phyloP scores from a whole-genome alignment of 441 rosid genomes.

The Omphalea diandra region DNA sequence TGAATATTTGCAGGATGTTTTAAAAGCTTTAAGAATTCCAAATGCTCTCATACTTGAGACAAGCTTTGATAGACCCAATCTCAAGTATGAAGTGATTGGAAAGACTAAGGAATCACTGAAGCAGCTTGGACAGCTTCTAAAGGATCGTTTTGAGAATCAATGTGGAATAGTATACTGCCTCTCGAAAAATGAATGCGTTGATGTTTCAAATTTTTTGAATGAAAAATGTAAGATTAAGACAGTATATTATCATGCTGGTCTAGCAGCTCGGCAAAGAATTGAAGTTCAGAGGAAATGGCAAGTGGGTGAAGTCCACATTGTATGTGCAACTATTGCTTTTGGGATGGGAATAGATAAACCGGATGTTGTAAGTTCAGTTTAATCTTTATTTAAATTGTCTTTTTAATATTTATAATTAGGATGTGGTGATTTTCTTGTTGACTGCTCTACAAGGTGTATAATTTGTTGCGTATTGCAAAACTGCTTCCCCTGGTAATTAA shows the following conservation, averaged over 20 bases:
- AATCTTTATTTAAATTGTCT: slow-evolving; percentile 10
- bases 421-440: slow-evolving; percentile 12
- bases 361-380: slow-evolving; percentile 68
- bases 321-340: slow-evolving; percentile 93
- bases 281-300: slow-evolving; percentile 91
- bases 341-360: slow-evolving; percentile 99
- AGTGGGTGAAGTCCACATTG: slow-evolving; percentile 72
- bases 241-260: slow-evolving; percentile 87
- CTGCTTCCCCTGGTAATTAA: slow-evolving; percentile 8
- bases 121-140: slow-evolving; percentile 79
- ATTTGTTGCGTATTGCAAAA: background rate
- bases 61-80: slow-evolving; percentile 94
- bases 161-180: slow-evolving; percentile 95
- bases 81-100: slow-evolving; percentile 81
- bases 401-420: slow-evolving; percentile 10
- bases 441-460: background rate
- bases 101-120: slow-evolving; percentile 78
- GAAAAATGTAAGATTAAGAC: slow-evolving; percentile 75
- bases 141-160: slow-evolving; percentile 64
- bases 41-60: slow-evolving; percentile 80
- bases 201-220: slow-evolving; percentile 81
- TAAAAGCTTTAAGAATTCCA: slow-evolving; percentile 73
- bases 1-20: slow-evolving; percentile 68
- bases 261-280: slow-evolving; percentile 76
- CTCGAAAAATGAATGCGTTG: slow-evolving; percentile 85